phyloP scores from a whole-genome alignment of 176 grass and related monocot species.

The Aechmea fasciata region DNA sequence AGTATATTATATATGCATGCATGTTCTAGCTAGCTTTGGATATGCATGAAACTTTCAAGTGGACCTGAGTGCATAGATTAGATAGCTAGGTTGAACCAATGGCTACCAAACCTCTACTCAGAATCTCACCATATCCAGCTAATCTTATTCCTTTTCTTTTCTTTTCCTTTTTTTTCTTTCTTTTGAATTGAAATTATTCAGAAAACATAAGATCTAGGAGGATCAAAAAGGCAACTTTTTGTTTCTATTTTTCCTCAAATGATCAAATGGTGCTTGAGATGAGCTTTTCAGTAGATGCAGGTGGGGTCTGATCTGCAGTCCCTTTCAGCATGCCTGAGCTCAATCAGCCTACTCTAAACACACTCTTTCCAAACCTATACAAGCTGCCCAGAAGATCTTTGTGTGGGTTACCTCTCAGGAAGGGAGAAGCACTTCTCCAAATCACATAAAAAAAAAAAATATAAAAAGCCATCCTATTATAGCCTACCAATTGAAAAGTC shows the following conservation, averaged over 20 bases:
- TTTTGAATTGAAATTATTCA: background rate
- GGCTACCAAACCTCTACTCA: too few relatives aligned
- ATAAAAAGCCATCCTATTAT: background rate
- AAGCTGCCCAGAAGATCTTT: background rate
- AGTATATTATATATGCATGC: too few relatives aligned
- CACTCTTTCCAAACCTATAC: background rate
- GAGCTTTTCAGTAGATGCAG: background rate
- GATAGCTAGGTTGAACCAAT: too few relatives aligned
- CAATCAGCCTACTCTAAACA: background rate
- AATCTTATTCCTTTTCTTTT: too few relatives aligned
- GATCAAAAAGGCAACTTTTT: background rate
- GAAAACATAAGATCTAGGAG: background rate
- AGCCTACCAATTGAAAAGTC: background rate
- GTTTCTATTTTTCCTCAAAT: too few relatives aligned
- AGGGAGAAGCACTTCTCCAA: background rate
- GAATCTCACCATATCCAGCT: too few relatives aligned
- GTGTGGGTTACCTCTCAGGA: background rate
- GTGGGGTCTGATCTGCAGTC: background rate
- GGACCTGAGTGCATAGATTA: too few relatives aligned
- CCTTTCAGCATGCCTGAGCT: background rate
- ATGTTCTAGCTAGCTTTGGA: too few relatives aligned
- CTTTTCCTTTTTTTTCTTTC: too few relatives aligned
- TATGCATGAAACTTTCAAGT: too few relatives aligned
- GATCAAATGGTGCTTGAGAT: background rate
- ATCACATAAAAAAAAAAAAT: background rate